phyloP scores from a whole-genome alignment of 2,329 filamentous ascomycete species.

The Cercospora janseana region DNA sequence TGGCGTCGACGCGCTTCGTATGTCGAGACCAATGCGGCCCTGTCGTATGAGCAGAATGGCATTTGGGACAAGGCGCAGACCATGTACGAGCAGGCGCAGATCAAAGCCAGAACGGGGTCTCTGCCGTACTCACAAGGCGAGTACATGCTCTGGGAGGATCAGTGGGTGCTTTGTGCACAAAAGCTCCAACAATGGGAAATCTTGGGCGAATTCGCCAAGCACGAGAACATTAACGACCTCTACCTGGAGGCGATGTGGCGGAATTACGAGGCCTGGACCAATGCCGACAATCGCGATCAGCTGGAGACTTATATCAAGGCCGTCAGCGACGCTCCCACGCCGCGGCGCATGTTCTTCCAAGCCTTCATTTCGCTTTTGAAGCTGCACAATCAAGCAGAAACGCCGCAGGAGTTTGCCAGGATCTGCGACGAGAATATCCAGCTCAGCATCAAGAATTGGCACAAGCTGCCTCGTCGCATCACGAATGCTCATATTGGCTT shows the following conservation, averaged over 20 bases:
- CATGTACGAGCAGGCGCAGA: conserved; percentile 93
- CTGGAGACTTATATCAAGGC: conserved; percentile 93
- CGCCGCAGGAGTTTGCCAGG: conserved; percentile 75
- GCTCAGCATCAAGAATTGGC: conserved; percentile 95
- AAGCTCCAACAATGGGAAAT: conserved; percentile 99
- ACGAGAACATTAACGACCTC: conserved; percentile 97
- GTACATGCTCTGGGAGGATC: conserved; percentile 99
- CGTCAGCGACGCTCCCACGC: conserved; percentile 94
- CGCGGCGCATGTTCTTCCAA: conserved; percentile 92
- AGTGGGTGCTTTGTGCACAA: conserved; percentile 96
- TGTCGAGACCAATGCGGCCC: conserved; percentile 91
- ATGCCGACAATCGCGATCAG: conserved; percentile 78
- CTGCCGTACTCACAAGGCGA: conserved; percentile 94
- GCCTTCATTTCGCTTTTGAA: conserved; percentile 97
- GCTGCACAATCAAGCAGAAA: conserved; percentile 84
- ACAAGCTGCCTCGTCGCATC: conserved; percentile 89
- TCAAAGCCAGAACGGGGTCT: conserved; percentile 94
- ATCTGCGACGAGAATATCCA: conserved; percentile 97
- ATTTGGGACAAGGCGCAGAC: conserved; percentile 99
- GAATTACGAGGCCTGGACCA: conserved; percentile 92
- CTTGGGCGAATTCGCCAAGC: conserved; percentile 93
- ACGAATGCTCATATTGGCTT: conserved; percentile 95
- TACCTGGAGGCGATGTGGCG: conserved; percentile 94
- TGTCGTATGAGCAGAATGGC: conserved; percentile 97
- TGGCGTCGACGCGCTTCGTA: conserved; percentile 95